These are phyloP conservation scores for Plasmodium chabaudi DNA, from an alignment of 169 alveolate genomes.

Conservation along the genomic window DNA sequence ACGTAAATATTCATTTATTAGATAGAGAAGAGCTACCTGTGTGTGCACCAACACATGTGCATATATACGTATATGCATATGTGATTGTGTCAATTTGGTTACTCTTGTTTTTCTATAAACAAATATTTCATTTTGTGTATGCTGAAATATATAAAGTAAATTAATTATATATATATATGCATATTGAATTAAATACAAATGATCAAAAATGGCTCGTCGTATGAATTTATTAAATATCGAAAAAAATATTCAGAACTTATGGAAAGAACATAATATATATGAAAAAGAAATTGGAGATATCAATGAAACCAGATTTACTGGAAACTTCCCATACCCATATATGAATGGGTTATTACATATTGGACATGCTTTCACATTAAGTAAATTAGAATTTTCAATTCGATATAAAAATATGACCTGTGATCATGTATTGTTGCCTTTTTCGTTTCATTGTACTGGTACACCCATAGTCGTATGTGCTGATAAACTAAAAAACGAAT, in stretches of 20 bases:
- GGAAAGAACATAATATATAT: slow-evolving; percentile 91
- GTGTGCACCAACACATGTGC: neutral
- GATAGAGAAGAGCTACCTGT: neutral
- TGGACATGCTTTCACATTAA: slow-evolving; percentile 98
- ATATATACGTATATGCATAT: neutral
- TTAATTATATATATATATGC: too few species aligned
- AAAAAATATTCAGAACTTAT: slow-evolving; percentile 87
- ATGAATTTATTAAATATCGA: slow-evolving; percentile 92
- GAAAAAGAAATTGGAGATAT: slow-evolving; percentile 90
- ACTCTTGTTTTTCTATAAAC: neutral
- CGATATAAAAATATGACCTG: slow-evolving; percentile 96
- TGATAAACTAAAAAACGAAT: slow-evolving; percentile 91
- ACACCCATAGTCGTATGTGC: slow-evolving; percentile 99
- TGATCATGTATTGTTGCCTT: slow-evolving; percentile 96
- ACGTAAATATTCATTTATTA: too few species aligned
- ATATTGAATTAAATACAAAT: too few species aligned
- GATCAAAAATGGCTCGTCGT: slow-evolving; percentile 86
- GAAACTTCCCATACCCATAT: slow-evolving; percentile 99
- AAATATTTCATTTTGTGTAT: too few species aligned
- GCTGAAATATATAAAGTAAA: too few species aligned
- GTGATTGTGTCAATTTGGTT: neutral
- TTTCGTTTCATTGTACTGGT: slow-evolving; percentile 99
- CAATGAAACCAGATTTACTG: slow-evolving; percentile 91
- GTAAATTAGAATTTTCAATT: slow-evolving; percentile 97
- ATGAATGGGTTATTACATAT: slow-evolving; percentile 99